phyloP scores from a whole-genome alignment of 1,284 basidiomycete genomes.

The Cryptococcus amylolentus region DNA sequence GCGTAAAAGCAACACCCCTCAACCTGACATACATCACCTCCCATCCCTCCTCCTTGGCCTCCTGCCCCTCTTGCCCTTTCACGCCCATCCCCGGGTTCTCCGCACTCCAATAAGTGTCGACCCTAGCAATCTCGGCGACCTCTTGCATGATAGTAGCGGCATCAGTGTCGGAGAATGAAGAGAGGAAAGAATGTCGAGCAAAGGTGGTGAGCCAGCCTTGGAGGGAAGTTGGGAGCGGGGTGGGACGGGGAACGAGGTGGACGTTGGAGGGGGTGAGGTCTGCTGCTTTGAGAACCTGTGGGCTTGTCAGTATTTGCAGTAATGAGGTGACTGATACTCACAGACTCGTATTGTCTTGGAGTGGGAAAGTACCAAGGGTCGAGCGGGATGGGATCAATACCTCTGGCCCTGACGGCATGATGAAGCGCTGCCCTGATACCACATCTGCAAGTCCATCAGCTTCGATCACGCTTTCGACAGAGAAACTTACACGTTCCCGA shows the following conservation, averaged over 20 bases:
- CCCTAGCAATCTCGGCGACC: conserved; percentile 58
- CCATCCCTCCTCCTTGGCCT: conserved; percentile 58
- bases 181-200: conserved; percentile 59
- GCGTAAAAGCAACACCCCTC: conserved; percentile 53
- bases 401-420: conserved; percentile 56
- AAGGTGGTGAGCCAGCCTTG: conserved; percentile 70
- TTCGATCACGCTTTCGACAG: background rate
- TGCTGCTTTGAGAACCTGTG: conserved; percentile 58
- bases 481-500: conserved; percentile 37
- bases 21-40: conserved; percentile 68
- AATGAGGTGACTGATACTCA: conserved; percentile 35
- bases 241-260: conserved; percentile 64
- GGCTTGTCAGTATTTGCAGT: background rate
- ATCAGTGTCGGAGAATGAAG: conserved; percentile 55
- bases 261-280: conserved; percentile 60
- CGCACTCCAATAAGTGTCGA: conserved; percentile 55
- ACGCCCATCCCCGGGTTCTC: conserved; percentile 25
- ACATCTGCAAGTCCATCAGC: conserved; percentile 5
- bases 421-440: conserved; percentile 64
- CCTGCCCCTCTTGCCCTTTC: conserved; percentile 3
- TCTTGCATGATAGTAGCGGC: conserved; percentile 63
- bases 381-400: conserved; percentile 57
- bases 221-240: conserved; percentile 61
- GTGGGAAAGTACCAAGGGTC: conserved; percentile 86
- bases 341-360: conserved; percentile 60